These are phyloP conservation scores for Alternaria panax DNA, from an alignment of 2,329 filamentous ascomycete species.

Conservation along the genomic window DNA sequence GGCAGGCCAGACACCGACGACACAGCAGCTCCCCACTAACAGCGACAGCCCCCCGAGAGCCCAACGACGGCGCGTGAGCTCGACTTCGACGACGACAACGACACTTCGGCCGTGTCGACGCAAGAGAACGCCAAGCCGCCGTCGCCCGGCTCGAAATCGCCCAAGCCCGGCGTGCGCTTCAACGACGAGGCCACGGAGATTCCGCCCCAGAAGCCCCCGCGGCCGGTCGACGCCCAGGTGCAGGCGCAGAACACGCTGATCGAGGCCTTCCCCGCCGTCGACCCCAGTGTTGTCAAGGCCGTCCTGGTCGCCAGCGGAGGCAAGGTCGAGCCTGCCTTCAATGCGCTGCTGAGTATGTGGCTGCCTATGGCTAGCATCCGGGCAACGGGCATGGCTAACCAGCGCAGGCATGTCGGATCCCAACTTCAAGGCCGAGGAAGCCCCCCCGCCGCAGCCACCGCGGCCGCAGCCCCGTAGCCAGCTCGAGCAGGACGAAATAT, in stretches of 20 bases:
- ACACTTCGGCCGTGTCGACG: constrained; percentile 47
- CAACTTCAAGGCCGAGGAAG: constrained; percentile 57
- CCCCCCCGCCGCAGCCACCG: constrained; percentile 80
- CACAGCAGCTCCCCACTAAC: constrained; percentile 3
- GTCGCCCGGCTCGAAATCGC: constrained; percentile 48
- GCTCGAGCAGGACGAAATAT: constrained; percentile 87
- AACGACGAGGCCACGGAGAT: constrained; percentile 57
- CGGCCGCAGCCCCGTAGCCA: constrained; percentile 78
- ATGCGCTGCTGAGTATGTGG: constrained; percentile 80
- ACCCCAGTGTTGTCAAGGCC: constrained; percentile 81
- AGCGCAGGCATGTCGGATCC: constrained; percentile 62
- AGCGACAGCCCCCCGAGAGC: constrained; percentile 36
- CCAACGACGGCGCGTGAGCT: constrained; percentile 63
- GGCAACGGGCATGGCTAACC: constrained; percentile 20
- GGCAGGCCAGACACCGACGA: constrained; percentile 1
- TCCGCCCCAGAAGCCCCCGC: constrained; percentile 79
- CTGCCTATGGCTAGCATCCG: neutral
- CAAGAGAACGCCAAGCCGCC: constrained; percentile 43
- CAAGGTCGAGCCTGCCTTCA: constrained; percentile 91
- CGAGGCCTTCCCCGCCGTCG: constrained; percentile 91
- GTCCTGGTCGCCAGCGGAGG: constrained; percentile 86
- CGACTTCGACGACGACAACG: constrained; percentile 65
- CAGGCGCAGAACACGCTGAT: constrained; percentile 88
- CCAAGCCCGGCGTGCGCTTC: constrained; percentile 57
- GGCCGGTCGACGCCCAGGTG: constrained; percentile 80